phyloP scores from a whole-genome alignment of 805 yeast species.

The Zygosaccharomyces gambellarensis region DNA sequence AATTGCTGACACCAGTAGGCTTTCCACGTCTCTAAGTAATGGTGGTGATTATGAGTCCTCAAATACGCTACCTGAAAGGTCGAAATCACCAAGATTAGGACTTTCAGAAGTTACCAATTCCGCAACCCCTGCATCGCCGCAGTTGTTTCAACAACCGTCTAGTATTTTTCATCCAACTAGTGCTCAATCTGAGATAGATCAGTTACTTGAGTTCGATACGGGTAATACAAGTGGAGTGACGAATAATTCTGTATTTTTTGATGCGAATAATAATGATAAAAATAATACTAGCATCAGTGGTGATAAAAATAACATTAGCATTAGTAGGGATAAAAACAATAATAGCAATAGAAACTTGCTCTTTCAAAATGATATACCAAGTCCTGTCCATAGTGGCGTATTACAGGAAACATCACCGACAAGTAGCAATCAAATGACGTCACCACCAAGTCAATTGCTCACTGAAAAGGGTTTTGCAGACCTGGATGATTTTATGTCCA shows the following conservation, averaged over 20 bases:
- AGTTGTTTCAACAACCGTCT: slow-evolving; percentile 2
- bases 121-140: slow-evolving; percentile 5
- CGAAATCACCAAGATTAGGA: slow-evolving; percentile 10
- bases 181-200: slow-evolving; percentile 11
- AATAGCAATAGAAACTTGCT: slow-evolving; percentile 5
- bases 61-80: slow-evolving; percentile 7
- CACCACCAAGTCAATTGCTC: slow-evolving; percentile 23
- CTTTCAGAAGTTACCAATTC: slow-evolving; percentile 2
- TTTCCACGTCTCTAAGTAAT: slow-evolving; percentile 3
- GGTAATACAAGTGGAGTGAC: not conserved
- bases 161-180: slow-evolving; percentile 2
- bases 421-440: slow-evolving; percentile 16
- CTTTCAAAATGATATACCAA: slow-evolving; percentile 9
- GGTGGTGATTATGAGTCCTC: slow-evolving; percentile 3
- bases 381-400: slow-evolving; percentile 6
- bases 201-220: slow-evolving; percentile 5
- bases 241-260: not conserved
- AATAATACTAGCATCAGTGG: not conserved
- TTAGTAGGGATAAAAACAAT: slow-evolving; percentile 1
- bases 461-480: slow-evolving; percentile 29
- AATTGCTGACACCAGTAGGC: slow-evolving; percentile 4
- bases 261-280: slow-evolving; percentile 1
- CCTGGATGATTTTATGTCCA: slow-evolving; percentile 30
- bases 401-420: slow-evolving; percentile 14
- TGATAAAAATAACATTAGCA: not conserved